Percentiles rank a stretch among this genome's conserved stretches.
phyloP scores from a whole-genome alignment of 2,329 filamentous ascomycete genomes.

The Hymenoscyphus occultus region DNA sequence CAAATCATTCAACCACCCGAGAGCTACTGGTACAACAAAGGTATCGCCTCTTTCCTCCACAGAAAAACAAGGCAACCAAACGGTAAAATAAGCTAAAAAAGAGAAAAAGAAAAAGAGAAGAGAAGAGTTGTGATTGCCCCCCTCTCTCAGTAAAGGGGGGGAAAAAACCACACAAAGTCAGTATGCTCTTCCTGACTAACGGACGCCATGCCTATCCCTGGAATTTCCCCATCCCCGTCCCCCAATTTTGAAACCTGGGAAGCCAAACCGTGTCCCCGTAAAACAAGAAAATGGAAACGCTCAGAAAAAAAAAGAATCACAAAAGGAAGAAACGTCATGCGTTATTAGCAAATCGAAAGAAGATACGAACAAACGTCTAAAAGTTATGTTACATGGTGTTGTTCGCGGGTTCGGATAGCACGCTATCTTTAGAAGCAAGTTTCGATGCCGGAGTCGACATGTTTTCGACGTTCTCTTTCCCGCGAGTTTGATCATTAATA shows the following conservation, averaged over 20 bases:
- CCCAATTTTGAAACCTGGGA: constrained; percentile 1
- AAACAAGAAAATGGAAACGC: constrained; percentile 13
- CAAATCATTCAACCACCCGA: too few relatives aligned
- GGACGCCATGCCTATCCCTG: not conserved
- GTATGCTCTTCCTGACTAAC: not conserved
- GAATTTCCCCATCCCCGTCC: too few relatives aligned
- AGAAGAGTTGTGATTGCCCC: too few relatives aligned
- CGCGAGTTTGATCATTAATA: constrained; percentile 36
- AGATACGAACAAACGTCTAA: constrained; percentile 26
- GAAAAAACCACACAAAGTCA: not conserved
- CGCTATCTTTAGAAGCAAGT: constrained; percentile 17
- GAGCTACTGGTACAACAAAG: too few relatives aligned
- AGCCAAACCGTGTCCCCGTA: not conserved
- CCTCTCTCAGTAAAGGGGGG: too few relatives aligned
- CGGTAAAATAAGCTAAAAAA: too few relatives aligned
- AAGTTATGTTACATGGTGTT: constrained; percentile 40
- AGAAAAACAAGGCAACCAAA: too few relatives aligned
- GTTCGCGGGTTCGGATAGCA: constrained; percentile 26
- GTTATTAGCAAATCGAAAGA: constrained; percentile 21
- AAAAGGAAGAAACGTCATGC: constrained; percentile 19
- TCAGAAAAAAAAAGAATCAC: constrained; percentile 23
- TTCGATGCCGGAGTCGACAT: constrained; percentile 9
- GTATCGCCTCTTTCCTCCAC: too few relatives aligned
- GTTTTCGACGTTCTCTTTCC: not conserved
- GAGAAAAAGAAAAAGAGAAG: too few relatives aligned